Base-by-base conservation (phyloP, 1,139 yeast species). In the Candida dubliniensis region DNA sequence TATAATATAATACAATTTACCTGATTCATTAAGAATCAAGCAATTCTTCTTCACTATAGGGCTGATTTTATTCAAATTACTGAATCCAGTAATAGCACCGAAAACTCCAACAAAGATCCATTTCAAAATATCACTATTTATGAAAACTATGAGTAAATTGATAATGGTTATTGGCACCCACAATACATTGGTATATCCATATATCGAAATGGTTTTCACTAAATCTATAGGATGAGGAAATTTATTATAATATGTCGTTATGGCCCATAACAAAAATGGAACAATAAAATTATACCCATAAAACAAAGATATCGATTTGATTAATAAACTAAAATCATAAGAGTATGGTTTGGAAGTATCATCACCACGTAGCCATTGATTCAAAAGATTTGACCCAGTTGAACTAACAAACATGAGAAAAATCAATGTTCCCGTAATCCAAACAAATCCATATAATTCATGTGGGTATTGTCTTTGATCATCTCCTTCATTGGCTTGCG, bases 371-470 rank as follows among this genome's bases (percentile, higher is more conserved):
- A 71, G 46, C 87, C 87, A 55, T 69, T 78, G 55, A 60, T 72
- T 32, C 36, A 73, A 53, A 12, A 72, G 50, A 44, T 72, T 71
- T 12, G 76, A 62, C 2, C 75, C 77, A 0, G 96, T 85, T 32
- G 87, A 78, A 43, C 90, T 76, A 47, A 87, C 84, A 66, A 87
- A 88, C 61, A 87, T 71, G 35, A 82, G 69, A 50, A 86, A 82
- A 1, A 87, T 81, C 43, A 87, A 77, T 0, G 95, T 84, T 0
- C 89, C 88, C 10, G 90, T 84, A 38, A 88, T 81, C 96, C 96
- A 88, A 36, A 87, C 70, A 25, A 90, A 86, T 1, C 96, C 96
- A 57, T 87, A 88, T 42, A 88, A 65, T 57, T 88, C 96, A 2
- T 82, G 74, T 4, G 65, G 61, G 10, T 67, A 69, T 18, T 65